Evolutionary conservation across 768 basidiomycete species (phyloP).

Genomic region (Hygrocybe punicea): DNA sequence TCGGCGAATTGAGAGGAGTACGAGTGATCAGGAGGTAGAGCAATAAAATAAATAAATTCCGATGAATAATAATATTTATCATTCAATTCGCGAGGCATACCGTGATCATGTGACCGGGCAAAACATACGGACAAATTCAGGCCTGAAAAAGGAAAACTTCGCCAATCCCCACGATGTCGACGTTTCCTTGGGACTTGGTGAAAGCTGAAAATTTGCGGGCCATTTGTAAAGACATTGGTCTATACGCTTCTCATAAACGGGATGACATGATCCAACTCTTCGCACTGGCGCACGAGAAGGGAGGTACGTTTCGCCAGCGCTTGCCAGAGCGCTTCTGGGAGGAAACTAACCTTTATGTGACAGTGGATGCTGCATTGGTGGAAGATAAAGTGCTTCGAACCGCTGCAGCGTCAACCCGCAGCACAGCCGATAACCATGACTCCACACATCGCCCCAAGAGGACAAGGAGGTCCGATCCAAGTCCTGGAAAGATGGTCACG

Average conservation of each 20-base stretch:
- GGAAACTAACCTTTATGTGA: background rate
- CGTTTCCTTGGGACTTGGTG: constrained; percentile 6
- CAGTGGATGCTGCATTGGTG: constrained; percentile 1
- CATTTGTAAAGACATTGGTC: background rate
- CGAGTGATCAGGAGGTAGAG: too few species aligned
- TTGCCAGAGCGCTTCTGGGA: background rate
- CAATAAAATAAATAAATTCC: too few species aligned
- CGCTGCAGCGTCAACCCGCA: background rate
- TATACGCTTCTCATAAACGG: background rate
- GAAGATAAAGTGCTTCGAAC: background rate
- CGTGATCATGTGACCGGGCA: too few species aligned
- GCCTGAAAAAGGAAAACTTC: too few species aligned
- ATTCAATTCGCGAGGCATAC: too few species aligned
- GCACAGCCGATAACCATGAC: background rate
- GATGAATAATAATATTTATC: too few species aligned
- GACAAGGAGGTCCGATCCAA: background rate
- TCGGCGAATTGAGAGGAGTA: too few species aligned
- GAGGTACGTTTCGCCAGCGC: background rate
- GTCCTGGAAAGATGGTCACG: background rate
- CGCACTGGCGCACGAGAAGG: background rate
- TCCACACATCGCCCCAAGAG: background rate
- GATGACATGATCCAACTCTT: constrained; percentile 1
- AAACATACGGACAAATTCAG: background rate
- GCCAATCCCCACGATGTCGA: constrained; percentile 1
- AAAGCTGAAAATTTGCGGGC: constrained; percentile 2